Conservation (phyloP, 2,329 filamentous ascomycete species). For the Exophiala alcalophila region DNA sequence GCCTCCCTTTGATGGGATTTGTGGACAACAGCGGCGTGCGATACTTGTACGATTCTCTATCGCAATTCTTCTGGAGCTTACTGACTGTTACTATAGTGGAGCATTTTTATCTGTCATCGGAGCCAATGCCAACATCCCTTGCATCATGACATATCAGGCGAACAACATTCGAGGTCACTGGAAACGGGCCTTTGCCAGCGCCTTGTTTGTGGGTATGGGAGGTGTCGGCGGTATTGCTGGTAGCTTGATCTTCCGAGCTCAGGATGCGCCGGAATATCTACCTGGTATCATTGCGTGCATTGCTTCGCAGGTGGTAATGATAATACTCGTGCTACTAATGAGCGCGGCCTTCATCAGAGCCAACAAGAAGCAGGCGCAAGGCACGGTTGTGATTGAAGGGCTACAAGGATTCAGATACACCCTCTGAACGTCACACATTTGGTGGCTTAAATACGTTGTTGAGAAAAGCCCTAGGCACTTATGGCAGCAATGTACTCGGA, state of each 20-base stretch:
- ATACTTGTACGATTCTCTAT: too few species aligned
- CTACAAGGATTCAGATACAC: constrained; percentile 40
- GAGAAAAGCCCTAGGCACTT: too few species aligned
- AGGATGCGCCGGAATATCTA: constrained; percentile 36
- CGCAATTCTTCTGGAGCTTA: constrained; percentile 50
- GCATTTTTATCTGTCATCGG: constrained; percentile 40
- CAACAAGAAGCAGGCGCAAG: constrained; percentile 50
- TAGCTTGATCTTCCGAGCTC: constrained; percentile 63
- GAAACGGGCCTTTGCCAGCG: constrained; percentile 44
- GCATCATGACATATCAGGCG: constrained; percentile 33
- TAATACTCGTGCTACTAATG: constrained; percentile 51
- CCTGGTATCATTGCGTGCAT: constrained; percentile 38
- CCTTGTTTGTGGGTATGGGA: constrained; percentile 1
- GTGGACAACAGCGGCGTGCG: constrained; percentile 8
- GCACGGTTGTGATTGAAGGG: constrained; percentile 51
- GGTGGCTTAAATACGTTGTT: too few species aligned
- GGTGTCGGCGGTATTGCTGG: constrained; percentile 76
- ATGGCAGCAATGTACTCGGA: too few species aligned
- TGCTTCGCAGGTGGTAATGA: constrained; percentile 51
- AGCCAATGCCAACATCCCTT: constrained; percentile 32
- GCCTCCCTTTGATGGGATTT: constrained; percentile 25
- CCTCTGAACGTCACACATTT: constrained; percentile 39
- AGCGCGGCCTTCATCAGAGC: constrained; percentile 49
- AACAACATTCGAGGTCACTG: constrained; percentile 36
- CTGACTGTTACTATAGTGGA: too few species aligned